A percentile compares a stretch with the other conserved stretches of the same genome.
phyloP scores from a whole-genome alignment of 1,139 yeast species.

The Suhomyces atakaporum region DNA sequence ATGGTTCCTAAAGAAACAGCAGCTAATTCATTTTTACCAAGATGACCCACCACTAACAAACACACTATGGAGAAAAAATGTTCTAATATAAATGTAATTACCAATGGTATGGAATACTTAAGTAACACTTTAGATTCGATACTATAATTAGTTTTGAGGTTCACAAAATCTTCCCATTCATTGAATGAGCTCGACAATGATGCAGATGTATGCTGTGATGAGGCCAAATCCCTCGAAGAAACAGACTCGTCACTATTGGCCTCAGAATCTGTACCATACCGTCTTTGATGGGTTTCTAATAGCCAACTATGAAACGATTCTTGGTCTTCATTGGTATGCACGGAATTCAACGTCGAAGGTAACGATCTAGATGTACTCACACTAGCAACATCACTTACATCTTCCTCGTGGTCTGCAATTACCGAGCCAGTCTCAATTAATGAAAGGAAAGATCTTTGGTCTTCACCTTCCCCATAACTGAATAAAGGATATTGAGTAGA shows the following conservation, averaged over 20 bases:
- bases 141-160: slow-evolving; percentile 45
- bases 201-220: slow-evolving; percentile 9
- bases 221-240: slow-evolving; percentile 8
- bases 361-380: slow-evolving; percentile 58
- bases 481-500: slow-evolving; percentile 69
- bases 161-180: slow-evolving; percentile 39
- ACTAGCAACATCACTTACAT: slow-evolving; percentile 53
- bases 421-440: slow-evolving; percentile 44
- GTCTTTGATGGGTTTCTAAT: slow-evolving; percentile 65
- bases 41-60: slow-evolving; percentile 69
- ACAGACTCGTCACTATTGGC: slow-evolving; percentile 10
- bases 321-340: slow-evolving; percentile 52
- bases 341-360: slow-evolving; percentile 61
- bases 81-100: slow-evolving; percentile 67
- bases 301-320: slow-evolving; percentile 62
- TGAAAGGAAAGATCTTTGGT: slow-evolving; percentile 64
- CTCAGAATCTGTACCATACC: slow-evolving; percentile 37
- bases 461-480: slow-evolving; percentile 60
- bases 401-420: slow-evolving; percentile 40
- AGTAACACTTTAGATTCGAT: slow-evolving; percentile 51
- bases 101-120: slow-evolving; percentile 62
- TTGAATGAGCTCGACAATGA: slow-evolving; percentile 15
- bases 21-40: slow-evolving; percentile 71
- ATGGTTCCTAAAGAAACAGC: slow-evolving; percentile 86
- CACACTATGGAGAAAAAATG: slow-evolving; percentile 73